Evolutionary conservation across 192 early-diverging fungal genomes (phyloP).

Genomic region (Linnemannia zychae): DNA sequence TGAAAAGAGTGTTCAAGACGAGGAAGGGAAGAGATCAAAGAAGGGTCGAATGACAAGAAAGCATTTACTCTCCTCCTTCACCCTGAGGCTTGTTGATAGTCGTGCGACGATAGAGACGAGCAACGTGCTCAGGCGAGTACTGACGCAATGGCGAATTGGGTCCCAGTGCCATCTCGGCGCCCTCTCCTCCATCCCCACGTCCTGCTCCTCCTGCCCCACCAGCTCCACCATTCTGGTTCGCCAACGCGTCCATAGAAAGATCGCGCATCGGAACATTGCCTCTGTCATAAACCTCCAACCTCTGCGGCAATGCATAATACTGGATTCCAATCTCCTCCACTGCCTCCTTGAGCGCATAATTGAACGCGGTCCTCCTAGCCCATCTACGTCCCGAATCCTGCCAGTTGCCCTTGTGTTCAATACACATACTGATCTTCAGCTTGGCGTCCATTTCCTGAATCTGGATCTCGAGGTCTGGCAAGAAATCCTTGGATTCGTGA

Average conservation of each 20-base stretch:
- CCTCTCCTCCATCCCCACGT: not conserved
- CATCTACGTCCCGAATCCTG: slow-evolving; percentile 72
- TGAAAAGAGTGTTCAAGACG: not conserved
- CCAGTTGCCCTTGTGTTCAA: slow-evolving; percentile 87
- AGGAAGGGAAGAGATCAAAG: too few species aligned
- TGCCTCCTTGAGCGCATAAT: slow-evolving; percentile 50
- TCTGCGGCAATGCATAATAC: slow-evolving; percentile 47
- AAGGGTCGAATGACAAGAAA: not conserved
- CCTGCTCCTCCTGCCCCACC: not conserved
- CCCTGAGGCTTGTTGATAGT: slow-evolving; percentile 37
- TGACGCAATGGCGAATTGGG: slow-evolving; percentile 40
- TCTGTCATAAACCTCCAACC: slow-evolving; percentile 29
- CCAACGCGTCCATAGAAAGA: not conserved
- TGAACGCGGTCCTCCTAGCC: slow-evolving; percentile 51
- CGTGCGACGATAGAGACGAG: slow-evolving; percentile 34
- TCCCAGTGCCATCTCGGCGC: not conserved
- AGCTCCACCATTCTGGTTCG: not conserved
- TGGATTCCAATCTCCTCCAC: slow-evolving; percentile 52
- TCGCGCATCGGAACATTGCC: slow-evolving; percentile 1
- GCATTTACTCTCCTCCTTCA: not conserved
- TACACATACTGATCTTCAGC: slow-evolving; percentile 72
- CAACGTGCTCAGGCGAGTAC: slow-evolving; percentile 42
- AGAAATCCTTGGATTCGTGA: slow-evolving; percentile 68
- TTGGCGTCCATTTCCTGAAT: slow-evolving; percentile 73
- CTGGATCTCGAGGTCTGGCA: slow-evolving; percentile 68